These are phyloP conservation scores for Nigrograna mackinnonii DNA, from an alignment of 2,329 filamentous ascomycete genomes.

Conservation along the genomic window DNA sequence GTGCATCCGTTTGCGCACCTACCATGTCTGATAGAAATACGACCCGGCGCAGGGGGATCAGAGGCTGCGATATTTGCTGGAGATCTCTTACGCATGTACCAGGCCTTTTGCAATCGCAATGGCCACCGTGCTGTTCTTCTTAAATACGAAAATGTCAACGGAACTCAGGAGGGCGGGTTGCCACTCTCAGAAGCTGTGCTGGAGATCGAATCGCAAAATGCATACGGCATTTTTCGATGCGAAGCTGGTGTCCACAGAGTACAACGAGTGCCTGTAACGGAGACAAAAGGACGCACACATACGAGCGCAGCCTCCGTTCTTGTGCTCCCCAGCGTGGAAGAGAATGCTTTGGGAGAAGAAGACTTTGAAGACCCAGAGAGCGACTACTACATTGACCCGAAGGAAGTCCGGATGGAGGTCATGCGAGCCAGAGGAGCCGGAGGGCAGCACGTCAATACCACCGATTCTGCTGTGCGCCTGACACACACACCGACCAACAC, in stretches of 20 bases:
- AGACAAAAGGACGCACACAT: slow-evolving; percentile 88
- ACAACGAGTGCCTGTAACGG: slow-evolving; percentile 88
- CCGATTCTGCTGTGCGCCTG: slow-evolving; percentile 90
- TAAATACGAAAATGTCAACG: slow-evolving; percentile 79
- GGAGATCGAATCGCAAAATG: slow-evolving; percentile 74
- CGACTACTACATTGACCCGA: slow-evolving; percentile 86
- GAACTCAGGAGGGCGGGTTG: slow-evolving; percentile 61
- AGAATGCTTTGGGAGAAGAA: slow-evolving; percentile 51
- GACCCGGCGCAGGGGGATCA: slow-evolving; percentile 87
- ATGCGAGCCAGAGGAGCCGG: slow-evolving; percentile 93
- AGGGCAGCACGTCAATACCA: slow-evolving; percentile 98
- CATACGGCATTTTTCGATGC: slow-evolving; percentile 79
- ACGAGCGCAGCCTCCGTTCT: slow-evolving; percentile 91
- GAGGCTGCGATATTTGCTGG: slow-evolving; percentile 91
- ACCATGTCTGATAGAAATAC: slow-evolving; percentile 88
- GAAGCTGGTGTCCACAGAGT: slow-evolving; percentile 96
- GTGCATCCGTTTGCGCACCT: slow-evolving; percentile 87
- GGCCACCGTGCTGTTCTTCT: slow-evolving; percentile 70
- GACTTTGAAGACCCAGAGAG: slow-evolving; percentile 83
- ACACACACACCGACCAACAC: slow-evolving; percentile 89
- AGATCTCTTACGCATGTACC: slow-evolving; percentile 89
- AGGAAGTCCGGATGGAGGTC: slow-evolving; percentile 81
- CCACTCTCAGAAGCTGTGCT: slow-evolving; percentile 86
- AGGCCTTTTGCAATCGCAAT: slow-evolving; percentile 70
- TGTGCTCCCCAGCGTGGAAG: slow-evolving; percentile 83